Evolutionary conservation across 1,284 basidiomycete species (phyloP).

Genomic region (Vanrija sp.): DNA sequence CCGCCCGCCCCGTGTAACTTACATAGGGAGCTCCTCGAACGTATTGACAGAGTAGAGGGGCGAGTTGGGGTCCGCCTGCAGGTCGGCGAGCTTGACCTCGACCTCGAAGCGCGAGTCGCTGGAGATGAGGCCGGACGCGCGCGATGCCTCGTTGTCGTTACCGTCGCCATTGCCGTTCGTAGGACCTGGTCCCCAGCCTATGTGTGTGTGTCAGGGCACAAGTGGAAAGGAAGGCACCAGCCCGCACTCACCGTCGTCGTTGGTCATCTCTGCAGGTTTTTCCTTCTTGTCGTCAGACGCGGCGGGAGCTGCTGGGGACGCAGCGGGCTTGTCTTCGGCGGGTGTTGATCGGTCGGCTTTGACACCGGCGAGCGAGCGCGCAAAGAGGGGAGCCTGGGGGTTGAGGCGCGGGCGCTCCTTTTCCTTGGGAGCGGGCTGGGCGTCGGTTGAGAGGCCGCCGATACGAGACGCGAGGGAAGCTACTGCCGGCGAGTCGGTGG

Average conservation of each 20-base stretch:
- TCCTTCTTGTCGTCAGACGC: conserved; percentile 2
- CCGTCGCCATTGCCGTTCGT: background rate
- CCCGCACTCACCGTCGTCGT: conserved; percentile 7
- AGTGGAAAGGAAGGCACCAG: too few relatives aligned
- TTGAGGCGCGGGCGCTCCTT: conserved; percentile 27
- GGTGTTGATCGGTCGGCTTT: conserved; percentile 24
- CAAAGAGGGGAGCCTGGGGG: conserved; percentile 32
- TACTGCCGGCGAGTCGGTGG: conserved; percentile 20
- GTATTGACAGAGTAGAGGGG: conserved; percentile 90
- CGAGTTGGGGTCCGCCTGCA: conserved; percentile 93
- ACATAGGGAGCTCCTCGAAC: conserved; percentile 93
- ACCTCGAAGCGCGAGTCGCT: conserved; percentile 46
- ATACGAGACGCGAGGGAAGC: conserved; percentile 37
- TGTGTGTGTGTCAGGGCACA: too few relatives aligned
- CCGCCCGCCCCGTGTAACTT: conserved; percentile 35
- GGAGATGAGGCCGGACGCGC: conserved; percentile 30
- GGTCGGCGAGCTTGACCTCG: conserved; percentile 94
- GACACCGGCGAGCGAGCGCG: conserved; percentile 38
- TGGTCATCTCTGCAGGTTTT: conserved; percentile 4
- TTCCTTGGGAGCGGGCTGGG: background rate
- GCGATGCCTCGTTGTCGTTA: background rate
- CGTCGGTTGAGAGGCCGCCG: conserved; percentile 35
- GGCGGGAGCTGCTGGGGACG: background rate
- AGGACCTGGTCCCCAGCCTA: conserved; percentile 2
- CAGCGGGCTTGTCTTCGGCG: background rate